Conservation (phyloP, 805 yeast genomes). For the Vanderwaltozyma yarrowii region DNA sequence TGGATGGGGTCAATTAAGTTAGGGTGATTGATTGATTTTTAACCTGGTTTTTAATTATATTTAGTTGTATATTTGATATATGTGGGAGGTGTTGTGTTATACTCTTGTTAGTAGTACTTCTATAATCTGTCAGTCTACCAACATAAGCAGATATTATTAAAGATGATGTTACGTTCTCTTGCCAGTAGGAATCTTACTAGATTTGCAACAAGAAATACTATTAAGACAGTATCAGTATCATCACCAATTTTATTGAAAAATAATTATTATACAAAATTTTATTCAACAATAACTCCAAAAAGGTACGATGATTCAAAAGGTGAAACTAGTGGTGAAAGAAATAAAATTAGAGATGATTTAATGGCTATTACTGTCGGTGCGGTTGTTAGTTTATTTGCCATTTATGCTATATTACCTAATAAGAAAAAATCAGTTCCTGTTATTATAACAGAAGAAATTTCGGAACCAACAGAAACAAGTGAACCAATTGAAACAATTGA, state of each 20-base stretch:
- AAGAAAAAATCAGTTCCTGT: slow-evolving; percentile 1
- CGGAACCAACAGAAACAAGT: background rate
- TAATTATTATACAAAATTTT: too few relatives aligned
- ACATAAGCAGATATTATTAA: too few relatives aligned
- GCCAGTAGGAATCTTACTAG: too few relatives aligned
- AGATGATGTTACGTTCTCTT: background rate
- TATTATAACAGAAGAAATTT: slow-evolving; percentile 1
- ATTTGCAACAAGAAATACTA: background rate
- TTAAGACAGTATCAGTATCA: too few relatives aligned
- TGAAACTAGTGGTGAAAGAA: background rate
- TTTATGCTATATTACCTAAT: slow-evolving; percentile 5
- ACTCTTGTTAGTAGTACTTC: too few relatives aligned
- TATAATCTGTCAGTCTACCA: too few relatives aligned
- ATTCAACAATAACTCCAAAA: background rate
- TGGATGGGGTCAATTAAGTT: too few relatives aligned
- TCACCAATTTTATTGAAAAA: background rate
- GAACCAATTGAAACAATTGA: slow-evolving; percentile 2
- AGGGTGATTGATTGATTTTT: too few relatives aligned
- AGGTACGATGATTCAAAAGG: background rate
- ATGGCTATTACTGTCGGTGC: slow-evolving; percentile 5
- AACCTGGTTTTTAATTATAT: too few relatives aligned
- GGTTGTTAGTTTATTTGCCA: slow-evolving; percentile 6
- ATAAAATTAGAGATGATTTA: background rate
- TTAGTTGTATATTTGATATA: too few relatives aligned
- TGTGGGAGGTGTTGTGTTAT: too few relatives aligned